Evolutionary conservation across 225 moss, liverwort and hornwort genomes (phyloP).

Genomic region (Asterella californica): DNA sequence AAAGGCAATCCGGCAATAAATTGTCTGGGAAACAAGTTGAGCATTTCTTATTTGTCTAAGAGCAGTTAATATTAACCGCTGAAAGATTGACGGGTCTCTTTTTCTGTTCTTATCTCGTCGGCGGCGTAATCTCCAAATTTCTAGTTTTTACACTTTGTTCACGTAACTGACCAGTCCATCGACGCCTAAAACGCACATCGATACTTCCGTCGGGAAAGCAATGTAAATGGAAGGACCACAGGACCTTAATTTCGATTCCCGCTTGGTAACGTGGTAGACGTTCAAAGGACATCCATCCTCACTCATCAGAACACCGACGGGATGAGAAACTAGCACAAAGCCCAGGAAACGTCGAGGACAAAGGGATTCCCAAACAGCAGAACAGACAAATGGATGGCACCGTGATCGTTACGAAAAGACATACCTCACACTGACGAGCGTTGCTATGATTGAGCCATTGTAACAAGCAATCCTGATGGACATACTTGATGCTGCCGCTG

Average conservation of each 20-base stretch:
- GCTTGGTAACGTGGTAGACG: neutral
- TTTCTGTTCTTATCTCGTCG: too few species aligned
- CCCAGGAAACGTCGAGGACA: neutral
- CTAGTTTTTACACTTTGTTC: too few species aligned
- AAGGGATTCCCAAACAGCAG: neutral
- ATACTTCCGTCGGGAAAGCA: too few species aligned
- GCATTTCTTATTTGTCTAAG: neutral
- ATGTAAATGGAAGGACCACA: neutral
- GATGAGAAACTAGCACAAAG: neutral
- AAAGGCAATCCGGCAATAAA: neutral
- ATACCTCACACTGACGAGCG: constrained; percentile 68
- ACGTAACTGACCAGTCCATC: too few species aligned
- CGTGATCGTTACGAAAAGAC: neutral
- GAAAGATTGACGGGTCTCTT: too few species aligned
- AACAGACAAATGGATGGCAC: neutral
- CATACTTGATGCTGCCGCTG: constrained; percentile 73
- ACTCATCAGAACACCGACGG: neutral
- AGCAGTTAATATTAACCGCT: too few species aligned
- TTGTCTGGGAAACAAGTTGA: neutral
- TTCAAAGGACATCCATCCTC: neutral
- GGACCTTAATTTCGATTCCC: neutral
- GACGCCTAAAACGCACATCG: too few species aligned
- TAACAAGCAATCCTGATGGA: constrained; percentile 66
- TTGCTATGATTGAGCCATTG: constrained; percentile 72
- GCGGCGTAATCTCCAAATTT: too few species aligned